phyloP scores from a whole-genome alignment of 2,329 filamentous ascomycete species.

The Alternaria arborescens region DNA sequence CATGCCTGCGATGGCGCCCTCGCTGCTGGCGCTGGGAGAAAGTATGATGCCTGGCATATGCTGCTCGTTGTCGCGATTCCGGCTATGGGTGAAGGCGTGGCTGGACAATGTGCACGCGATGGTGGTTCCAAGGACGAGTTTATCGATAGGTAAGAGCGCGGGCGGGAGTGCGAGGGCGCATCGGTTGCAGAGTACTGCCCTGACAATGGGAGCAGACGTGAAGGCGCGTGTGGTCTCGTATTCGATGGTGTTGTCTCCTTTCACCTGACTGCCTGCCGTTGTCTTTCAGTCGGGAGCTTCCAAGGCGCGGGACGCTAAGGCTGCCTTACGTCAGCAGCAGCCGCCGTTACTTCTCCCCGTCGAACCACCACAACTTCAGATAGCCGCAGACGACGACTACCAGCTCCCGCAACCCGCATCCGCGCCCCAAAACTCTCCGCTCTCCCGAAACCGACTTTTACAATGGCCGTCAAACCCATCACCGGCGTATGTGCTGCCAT shows the following conservation, averaged over 20 bases:
- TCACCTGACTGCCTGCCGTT: constrained; percentile 19
- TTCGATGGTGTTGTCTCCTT: constrained; percentile 19
- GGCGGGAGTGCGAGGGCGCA: constrained; percentile 17
- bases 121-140: constrained; percentile 3
- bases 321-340: constrained; percentile 20
- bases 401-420: constrained; percentile 40
- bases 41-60: constrained; percentile 47
- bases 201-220: constrained; percentile 15
- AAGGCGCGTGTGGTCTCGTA: constrained; percentile 16
- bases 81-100: constrained; percentile 10
- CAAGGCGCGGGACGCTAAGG: constrained; percentile 26
- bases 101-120: constrained; percentile 15
- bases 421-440: constrained; percentile 42
- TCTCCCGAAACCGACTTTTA: constrained; percentile 31
- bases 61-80: constrained; percentile 24
- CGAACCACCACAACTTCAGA: constrained; percentile 46
- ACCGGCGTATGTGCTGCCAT: constrained; percentile 58
- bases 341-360: constrained; percentile 16
- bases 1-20: constrained; percentile 44
- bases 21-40: constrained; percentile 41
- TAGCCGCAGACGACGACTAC: constrained; percentile 35
- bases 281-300: constrained; percentile 29
- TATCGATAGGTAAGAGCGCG: constrained; percentile 20
- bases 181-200: constrained; percentile 9
- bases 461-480: constrained; percentile 60